These are phyloP conservation scores for Echinosophora koreensis DNA, from an alignment of 306 rosid genomes.

Conservation along the genomic window DNA sequence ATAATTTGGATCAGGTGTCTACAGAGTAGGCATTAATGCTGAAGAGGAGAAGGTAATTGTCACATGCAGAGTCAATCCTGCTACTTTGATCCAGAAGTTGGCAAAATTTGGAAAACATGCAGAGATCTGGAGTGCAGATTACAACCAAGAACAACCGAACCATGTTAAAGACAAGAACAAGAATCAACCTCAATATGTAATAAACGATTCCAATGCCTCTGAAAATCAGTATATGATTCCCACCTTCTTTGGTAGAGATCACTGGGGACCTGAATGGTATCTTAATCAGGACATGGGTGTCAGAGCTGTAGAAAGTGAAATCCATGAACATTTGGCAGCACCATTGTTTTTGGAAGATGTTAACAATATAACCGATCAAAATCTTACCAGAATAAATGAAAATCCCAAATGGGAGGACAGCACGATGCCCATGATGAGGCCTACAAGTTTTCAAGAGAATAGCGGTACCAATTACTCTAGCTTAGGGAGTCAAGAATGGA, in stretches of 20 bases:
- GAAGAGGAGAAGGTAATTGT: conserved; percentile 58
- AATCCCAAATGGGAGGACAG: conserved; percentile 35
- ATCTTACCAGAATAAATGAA: not conserved
- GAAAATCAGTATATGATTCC: conserved; percentile 48
- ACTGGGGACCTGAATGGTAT: conserved; percentile 37
- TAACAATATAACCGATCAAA: conserved; percentile 11
- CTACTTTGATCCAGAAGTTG: conserved; percentile 58
- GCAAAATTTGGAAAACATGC: conserved; percentile 64
- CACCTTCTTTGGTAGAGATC: conserved; percentile 32
- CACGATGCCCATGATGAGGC: conserved; percentile 16
- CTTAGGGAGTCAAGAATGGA: conserved; percentile 42
- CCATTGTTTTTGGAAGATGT: conserved; percentile 36
- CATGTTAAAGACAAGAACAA: not conserved
- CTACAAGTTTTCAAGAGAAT: conserved; percentile 32
- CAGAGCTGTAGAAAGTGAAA: conserved; percentile 6
- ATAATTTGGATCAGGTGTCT: conserved; percentile 58
- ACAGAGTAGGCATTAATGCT: conserved; percentile 51
- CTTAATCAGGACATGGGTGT: conserved; percentile 33
- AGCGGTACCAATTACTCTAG: conserved; percentile 7
- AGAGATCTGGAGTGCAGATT: conserved; percentile 54
- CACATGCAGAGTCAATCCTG: conserved; percentile 57
- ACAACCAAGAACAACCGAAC: conserved; percentile 39
- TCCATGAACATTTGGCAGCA: conserved; percentile 26
- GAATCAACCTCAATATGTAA: conserved; percentile 44
- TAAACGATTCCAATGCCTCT: conserved; percentile 12